Evolutionary conservation across 164 flowering plant species (phyloP), one percentile per base, ranked within the genome.

Genomic region (Akebia trifoliata): DNA sequence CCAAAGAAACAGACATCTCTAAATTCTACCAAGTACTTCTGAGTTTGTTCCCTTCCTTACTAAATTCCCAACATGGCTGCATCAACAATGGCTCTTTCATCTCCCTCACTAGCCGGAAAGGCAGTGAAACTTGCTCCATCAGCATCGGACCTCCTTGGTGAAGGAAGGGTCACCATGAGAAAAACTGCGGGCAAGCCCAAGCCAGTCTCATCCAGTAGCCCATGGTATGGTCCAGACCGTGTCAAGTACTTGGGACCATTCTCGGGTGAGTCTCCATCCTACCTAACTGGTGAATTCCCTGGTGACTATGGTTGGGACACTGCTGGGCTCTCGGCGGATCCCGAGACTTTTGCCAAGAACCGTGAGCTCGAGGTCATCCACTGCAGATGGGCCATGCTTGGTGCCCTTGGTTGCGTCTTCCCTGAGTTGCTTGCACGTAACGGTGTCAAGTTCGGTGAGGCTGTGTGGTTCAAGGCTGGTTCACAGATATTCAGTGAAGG

Each of bases 401-500:
- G 75, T 14, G 73, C 76, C 12, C 63, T 73, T 2, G 73, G 76
- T 1, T 69, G 73, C 30, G 71, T 68, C 57, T 73, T 68, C 65
- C 72, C 72, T 2, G 76, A 72, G 55, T 65, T 72, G 24, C 59
- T 72, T 38, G 37, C 70, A 30, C 60, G 65, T n/a, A 72, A 72
- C 24, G 70, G 76, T 2, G 73, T 72, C 49, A 69, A 65, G 55
- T 73, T 69, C 36, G 72, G 72, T 7, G 72, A 69, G 54, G 73
- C 73, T 0, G 72, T 73, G 36, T 73, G 76, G 73, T 73, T 73
- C 68, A 73, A 69, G 73, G 73, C 77, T 1, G 74, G 71, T 3
- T 44, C 77, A 2, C 71, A 69, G 44, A 73, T 73, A 56, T 73
- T 73, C 65, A 72, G n/a, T n/a, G n/a, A n/a, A n/a, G n/a, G n/a